Evolutionary conservation across 192 early-diverging fungal genomes (phyloP).

Genomic region (Backusella westeae): DNA sequence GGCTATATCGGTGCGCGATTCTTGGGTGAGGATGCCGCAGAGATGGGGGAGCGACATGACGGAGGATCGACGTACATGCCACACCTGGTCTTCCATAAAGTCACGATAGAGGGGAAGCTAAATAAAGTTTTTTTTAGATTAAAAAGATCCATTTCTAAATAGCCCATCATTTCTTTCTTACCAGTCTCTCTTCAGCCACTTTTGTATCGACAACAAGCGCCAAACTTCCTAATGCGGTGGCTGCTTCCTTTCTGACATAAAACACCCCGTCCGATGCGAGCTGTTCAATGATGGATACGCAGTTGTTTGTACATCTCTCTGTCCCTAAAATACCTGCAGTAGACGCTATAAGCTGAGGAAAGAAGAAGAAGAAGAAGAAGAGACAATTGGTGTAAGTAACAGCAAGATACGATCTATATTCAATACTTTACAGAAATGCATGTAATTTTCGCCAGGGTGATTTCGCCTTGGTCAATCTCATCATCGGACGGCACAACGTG

Average conservation of each 20-base stretch:
- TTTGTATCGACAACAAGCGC: constrained; percentile 35
- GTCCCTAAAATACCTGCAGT: constrained; percentile 43
- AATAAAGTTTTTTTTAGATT: too few species aligned
- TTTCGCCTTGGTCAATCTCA: constrained; percentile 36
- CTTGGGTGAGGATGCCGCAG: constrained; percentile 43
- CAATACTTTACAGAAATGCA: constrained; percentile 31
- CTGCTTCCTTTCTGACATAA: constrained; percentile 57
- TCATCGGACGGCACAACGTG: constrained; percentile 5
- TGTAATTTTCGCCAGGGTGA: constrained; percentile 37
- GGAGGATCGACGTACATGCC: constrained; percentile 57
- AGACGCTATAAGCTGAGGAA: constrained; percentile 43
- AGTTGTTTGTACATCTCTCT: constrained; percentile 39
- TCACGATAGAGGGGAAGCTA: constrained; percentile 49
- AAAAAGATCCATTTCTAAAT: neutral
- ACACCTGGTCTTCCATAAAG: constrained; percentile 51
- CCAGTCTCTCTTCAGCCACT: constrained; percentile 35
- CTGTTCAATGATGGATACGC: constrained; percentile 50
- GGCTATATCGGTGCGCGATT: constrained; percentile 41
- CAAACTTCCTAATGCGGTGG: constrained; percentile 38
- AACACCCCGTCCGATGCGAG: constrained; percentile 44
- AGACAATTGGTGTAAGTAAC: neutral
- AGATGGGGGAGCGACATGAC: constrained; percentile 46
- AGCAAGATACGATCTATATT: too few species aligned
- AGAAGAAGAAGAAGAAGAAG: too few species aligned
- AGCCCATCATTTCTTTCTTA: constrained; percentile 25